These are phyloP conservation scores for Candida germanica DNA, from an alignment of 805 yeast genomes.

Conservation along the genomic window DNA sequence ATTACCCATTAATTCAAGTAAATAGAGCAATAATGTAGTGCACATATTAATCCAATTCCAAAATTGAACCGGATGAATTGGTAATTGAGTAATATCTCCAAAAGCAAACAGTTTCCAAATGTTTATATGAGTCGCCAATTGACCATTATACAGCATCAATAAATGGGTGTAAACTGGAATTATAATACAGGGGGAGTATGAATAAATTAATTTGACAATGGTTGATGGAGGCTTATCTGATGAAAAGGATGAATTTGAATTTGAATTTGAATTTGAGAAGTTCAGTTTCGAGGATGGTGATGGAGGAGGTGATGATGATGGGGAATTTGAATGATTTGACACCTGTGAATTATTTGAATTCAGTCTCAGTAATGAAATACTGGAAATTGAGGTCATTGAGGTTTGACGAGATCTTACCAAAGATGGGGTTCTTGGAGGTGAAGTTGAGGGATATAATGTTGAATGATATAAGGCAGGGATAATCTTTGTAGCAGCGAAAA, in stretches of 20 bases:
- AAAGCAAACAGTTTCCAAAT: slow-evolving; percentile 55
- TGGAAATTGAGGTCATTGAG: slow-evolving; percentile 22
- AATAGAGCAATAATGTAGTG: slow-evolving; percentile 73
- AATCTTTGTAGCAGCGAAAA: slow-evolving; percentile 89
- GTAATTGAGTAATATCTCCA: slow-evolving; percentile 20
- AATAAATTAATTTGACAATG: slow-evolving; percentile 60
- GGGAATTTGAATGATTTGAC: slow-evolving; percentile 2
- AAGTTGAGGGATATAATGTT: slow-evolving; percentile 29
- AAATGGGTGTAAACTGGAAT: slow-evolving; percentile 94
- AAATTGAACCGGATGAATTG: slow-evolving; percentile 83
- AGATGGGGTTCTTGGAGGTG: slow-evolving; percentile 45
- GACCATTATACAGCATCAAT: slow-evolving; percentile 84
- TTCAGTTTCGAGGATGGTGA: slow-evolving; percentile 5
- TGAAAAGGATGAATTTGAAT: slow-evolving; percentile 5
- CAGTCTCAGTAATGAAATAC: slow-evolving; percentile 9
- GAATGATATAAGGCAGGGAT: slow-evolving; percentile 69
- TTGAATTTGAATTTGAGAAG: background rate
- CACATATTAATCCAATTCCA: slow-evolving; percentile 97
- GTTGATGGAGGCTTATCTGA: slow-evolving; percentile 24
- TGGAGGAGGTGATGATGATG: slow-evolving; percentile 11
- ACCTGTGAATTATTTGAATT: slow-evolving; percentile 7
- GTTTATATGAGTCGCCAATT: slow-evolving; percentile 59
- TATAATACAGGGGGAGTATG: slow-evolving; percentile 90
- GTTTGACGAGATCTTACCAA: slow-evolving; percentile 31
- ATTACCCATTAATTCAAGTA: slow-evolving; percentile 63